Evolutionary conservation across 2,329 filamentous ascomycete genomes (phyloP), one percentile per base, ranked within the genome.

Genomic region (Westerdykella ornata): DNA sequence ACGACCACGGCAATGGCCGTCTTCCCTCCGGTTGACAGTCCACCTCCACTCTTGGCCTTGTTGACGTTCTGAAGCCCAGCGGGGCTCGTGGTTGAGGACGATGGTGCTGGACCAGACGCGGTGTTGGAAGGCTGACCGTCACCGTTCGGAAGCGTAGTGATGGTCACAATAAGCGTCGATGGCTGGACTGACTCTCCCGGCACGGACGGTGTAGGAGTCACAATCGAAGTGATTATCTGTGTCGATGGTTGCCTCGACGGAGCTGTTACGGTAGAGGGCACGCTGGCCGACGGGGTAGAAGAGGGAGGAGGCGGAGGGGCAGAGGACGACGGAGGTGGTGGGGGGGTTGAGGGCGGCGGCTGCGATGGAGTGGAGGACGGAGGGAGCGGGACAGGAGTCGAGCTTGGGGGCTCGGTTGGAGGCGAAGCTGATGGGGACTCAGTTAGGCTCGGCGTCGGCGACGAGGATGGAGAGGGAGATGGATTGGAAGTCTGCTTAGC

Each of bases 1-100:
- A 97, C 85, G 5, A 96, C 88, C 1, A 98, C 92, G 3, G 89
- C 90, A 38, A 97, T 82, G 6, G 92, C 90, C 47, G 94, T 95
- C 53, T 79, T 89, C 36, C 83, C 84, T 26, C 76, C 74, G 36
- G 75, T 74, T 51, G 63, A 70, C 6, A 89, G 68, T 2, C 78
- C 76, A 5, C 68, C 61, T 8, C 34, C 17, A 14, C 29, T 22
- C 18, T 43, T 50, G 17, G 42, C 22, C 9, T 38, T 46, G 14
- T 46, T 32, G 18, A 41, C 48, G 5, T 53, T 43, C 39, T 53
- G 38, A 13, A 52, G 40, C 4, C 28, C 22, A 8, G 51, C 34
- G n/a, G 30, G 30, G 5, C 30, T 35, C 37, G 32, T 51, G 37
- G 29, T 42, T 34, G 20, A 44, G 43, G 8, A 45, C 20, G 43